phyloP scores from a whole-genome alignment of 176 grass and related monocot species.

The Chrysopogon serrulatus region DNA sequence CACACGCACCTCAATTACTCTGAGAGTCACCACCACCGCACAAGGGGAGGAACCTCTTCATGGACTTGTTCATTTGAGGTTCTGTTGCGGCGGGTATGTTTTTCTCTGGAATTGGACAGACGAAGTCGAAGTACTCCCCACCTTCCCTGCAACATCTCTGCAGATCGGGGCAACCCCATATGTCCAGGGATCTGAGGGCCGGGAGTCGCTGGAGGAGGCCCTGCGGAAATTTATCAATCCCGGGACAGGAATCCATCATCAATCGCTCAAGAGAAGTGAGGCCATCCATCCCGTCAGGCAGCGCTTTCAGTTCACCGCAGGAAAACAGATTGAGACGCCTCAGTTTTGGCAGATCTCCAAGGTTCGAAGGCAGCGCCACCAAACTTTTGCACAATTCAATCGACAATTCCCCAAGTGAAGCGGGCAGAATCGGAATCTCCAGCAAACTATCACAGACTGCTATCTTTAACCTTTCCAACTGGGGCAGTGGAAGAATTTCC shows the following conservation, averaged over 20 bases:
- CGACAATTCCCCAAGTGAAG: fast-evolving
- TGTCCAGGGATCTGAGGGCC: fast-evolving
- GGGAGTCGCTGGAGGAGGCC: neutral
- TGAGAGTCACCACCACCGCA: neutral
- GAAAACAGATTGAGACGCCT: fast-evolving
- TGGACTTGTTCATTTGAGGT: too few relatives aligned
- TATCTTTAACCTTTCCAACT: neutral
- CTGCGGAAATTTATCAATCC: neutral
- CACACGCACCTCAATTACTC: neutral
- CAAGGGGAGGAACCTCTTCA: neutral
- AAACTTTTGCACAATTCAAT: fast-evolving
- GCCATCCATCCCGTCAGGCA: conserved; percentile 2
- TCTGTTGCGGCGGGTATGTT: too few relatives aligned
- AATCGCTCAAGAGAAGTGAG: neutral
- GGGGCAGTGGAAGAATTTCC: neutral
- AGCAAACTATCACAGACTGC: fast-evolving
- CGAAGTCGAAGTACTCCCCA: neutral
- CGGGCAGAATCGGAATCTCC: neutral
- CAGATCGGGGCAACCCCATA: neutral
- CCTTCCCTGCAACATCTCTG: neutral
- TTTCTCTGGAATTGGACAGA: neutral
- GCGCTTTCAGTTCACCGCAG: fast-evolving
- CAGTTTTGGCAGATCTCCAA: neutral
- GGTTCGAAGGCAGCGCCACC: neutral
- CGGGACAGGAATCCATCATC: fast-evolving